phyloP scores from a whole-genome alignment of 2,329 filamentous ascomycete species.

The Penicillium sclerotigenum region DNA sequence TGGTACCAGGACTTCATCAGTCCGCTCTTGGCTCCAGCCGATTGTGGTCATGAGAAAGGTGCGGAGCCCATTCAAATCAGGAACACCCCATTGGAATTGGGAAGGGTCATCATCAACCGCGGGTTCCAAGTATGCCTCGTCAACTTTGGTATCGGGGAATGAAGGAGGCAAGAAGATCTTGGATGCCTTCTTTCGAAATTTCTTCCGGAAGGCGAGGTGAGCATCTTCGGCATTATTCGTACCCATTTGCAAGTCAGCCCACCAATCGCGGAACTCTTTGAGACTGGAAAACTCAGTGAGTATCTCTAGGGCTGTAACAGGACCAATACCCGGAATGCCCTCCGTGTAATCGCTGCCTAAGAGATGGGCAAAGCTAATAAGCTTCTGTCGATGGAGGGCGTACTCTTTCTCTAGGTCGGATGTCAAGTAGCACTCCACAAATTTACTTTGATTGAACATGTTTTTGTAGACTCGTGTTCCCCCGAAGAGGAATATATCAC shows the following conservation, averaged over 20 bases:
- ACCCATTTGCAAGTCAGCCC: slow-evolving; percentile 72
- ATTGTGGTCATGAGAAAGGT: slow-evolving; percentile 86
- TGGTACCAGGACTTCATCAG: slow-evolving; percentile 91
- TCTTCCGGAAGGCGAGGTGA: slow-evolving; percentile 69
- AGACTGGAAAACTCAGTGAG: slow-evolving; percentile 80
- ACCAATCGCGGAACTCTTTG: slow-evolving; percentile 81
- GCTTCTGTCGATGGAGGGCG: slow-evolving; percentile 76
- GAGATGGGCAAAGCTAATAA: slow-evolving; percentile 86
- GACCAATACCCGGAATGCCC: slow-evolving; percentile 83
- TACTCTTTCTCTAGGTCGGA: slow-evolving; percentile 85
- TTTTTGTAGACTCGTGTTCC: slow-evolving; percentile 98
- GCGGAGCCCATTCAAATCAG: slow-evolving; percentile 81
- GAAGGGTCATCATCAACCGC: slow-evolving; percentile 79
- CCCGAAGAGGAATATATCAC: slow-evolving; percentile 93
- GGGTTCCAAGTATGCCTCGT: slow-evolving; percentile 77
- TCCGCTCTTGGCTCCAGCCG: slow-evolving; percentile 86
- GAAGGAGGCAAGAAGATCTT: slow-evolving; percentile 80
- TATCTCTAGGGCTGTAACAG: slow-evolving; percentile 91
- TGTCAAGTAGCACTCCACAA: slow-evolving; percentile 90
- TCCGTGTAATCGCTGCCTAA: slow-evolving; percentile 95
- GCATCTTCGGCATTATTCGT: slow-evolving; percentile 56
- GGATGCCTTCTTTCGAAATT: slow-evolving; percentile 77
- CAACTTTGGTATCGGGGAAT: slow-evolving; percentile 77
- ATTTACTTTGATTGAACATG: slow-evolving; percentile 99
- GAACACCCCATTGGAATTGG: slow-evolving; percentile 90